phyloP scores from a whole-genome alignment of 176 grass and related monocot genomes.

The Cenchrus purpureus region DNA sequence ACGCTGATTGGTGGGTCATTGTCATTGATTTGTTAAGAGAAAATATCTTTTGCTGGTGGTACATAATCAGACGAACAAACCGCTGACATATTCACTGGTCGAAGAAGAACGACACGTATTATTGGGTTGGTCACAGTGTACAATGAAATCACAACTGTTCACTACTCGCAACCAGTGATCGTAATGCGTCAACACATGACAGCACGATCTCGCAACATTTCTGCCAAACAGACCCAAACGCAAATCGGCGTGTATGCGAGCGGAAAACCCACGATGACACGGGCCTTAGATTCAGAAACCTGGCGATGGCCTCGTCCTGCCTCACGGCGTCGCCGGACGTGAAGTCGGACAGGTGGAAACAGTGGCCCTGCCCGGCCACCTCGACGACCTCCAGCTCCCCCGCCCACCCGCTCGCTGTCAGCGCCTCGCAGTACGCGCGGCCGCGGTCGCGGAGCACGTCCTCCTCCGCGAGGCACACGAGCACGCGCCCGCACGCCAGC shows the following conservation, averaged over 20 bases:
- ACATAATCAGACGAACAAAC: too few species aligned
- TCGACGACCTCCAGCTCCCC: slow-evolving; percentile 48
- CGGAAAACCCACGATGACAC: neutral
- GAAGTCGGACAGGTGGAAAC: slow-evolving; percentile 47
- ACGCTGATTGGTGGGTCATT: too few species aligned
- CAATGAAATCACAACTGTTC: too few species aligned
- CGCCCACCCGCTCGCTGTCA: slow-evolving; percentile 50
- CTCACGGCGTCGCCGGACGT: slow-evolving; percentile 45
- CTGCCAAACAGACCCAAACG: neutral
- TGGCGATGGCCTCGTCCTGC: slow-evolving; percentile 53
- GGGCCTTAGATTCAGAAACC: slow-evolving; percentile 44
- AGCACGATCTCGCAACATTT: neutral
- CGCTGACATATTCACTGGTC: too few species aligned
- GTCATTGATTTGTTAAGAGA: too few species aligned
- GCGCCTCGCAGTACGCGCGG: slow-evolving; percentile 45
- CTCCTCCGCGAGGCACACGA: slow-evolving; percentile 58
- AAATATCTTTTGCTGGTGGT: too few species aligned
- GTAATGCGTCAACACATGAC: neutral
- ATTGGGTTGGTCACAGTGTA: too few species aligned
- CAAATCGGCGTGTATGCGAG: neutral
- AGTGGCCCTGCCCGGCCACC: slow-evolving; percentile 49
- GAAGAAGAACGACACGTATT: too few species aligned
- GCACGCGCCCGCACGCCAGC: slow-evolving; percentile 46
- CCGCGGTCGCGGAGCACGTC: slow-evolving; percentile 54
- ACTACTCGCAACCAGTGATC: neutral